Evolutionary conservation across 495 filamentous ascomycete genomes (phyloP).

Genomic region (Hypoxylon perforatum): DNA sequence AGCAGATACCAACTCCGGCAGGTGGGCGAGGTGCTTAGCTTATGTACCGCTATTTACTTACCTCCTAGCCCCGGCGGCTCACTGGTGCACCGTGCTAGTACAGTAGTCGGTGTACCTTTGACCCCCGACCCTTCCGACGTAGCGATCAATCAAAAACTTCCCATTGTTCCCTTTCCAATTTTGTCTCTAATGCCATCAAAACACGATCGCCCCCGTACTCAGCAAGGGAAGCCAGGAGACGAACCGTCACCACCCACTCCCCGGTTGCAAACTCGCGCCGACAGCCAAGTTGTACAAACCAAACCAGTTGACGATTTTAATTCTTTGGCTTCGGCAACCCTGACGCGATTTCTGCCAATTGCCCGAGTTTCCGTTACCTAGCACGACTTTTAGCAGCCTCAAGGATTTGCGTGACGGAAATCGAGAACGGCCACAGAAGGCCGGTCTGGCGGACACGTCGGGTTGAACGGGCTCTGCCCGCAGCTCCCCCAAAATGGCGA

Average conservation of each 20-base stretch:
- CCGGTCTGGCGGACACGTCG: conserved; percentile 57
- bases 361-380: conserved; percentile 15
- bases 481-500: conserved; percentile 56
- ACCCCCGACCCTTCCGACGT: conserved; percentile 39
- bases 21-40: neutral
- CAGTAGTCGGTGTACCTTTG: conserved; percentile 39
- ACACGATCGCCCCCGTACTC: conserved; percentile 42
- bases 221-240: conserved; percentile 27
- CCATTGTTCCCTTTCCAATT: conserved; percentile 47
- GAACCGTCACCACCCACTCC: conserved; percentile 25
- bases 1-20: neutral
- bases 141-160: conserved; percentile 51
- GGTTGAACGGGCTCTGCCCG: conserved; percentile 64
- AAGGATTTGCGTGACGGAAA: conserved; percentile 18
- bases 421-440: conserved; percentile 48
- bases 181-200: conserved; percentile 46
- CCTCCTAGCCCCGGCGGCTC: conserved; percentile 15
- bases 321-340: conserved; percentile 30
- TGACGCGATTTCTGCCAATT: conserved; percentile 37
- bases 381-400: neutral
- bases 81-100: conserved; percentile 22
- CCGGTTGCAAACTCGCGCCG: conserved; percentile 26
- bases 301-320: conserved; percentile 19
- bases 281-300: conserved; percentile 11
- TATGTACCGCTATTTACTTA: conserved; percentile 7